phyloP scores from a whole-genome alignment of 768 basidiomycete genomes.

The Termitomyces sp. region DNA sequence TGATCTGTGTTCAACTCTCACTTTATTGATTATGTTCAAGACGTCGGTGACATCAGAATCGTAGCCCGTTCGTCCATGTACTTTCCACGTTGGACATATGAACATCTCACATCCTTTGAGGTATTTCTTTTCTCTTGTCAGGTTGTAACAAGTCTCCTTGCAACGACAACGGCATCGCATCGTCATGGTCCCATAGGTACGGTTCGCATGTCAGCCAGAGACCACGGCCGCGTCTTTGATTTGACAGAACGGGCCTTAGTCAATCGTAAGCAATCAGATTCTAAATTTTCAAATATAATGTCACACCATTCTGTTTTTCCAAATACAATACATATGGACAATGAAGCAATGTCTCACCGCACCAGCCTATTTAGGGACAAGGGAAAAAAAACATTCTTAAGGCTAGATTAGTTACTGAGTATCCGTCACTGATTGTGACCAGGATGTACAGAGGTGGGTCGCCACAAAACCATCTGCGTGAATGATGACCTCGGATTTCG shows the following conservation, averaged over 20 bases:
- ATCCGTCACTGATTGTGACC: neutral
- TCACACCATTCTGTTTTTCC: neutral
- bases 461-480: neutral
- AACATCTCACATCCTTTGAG: too few species aligned
- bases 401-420: too few species aligned
- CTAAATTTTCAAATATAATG: neutral
- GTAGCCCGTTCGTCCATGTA: neutral
- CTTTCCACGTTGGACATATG: neutral
- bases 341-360: neutral
- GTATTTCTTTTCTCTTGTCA: neutral
- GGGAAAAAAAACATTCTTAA: neutral
- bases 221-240: neutral
- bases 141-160: neutral
- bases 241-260: neutral
- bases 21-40: too few species aligned
- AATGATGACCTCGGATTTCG: too few species aligned
- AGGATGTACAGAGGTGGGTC: neutral
- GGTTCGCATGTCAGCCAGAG: too few species aligned
- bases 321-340: too few species aligned
- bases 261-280: neutral
- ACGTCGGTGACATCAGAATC: neutral
- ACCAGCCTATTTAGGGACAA: neutral
- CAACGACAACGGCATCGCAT: neutral
- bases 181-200: too few species aligned
- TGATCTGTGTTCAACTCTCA: too few species aligned